Evolutionary conservation across 2,329 filamentous ascomycete genomes (phyloP).

Genomic region (Thelonectria discophora): DNA sequence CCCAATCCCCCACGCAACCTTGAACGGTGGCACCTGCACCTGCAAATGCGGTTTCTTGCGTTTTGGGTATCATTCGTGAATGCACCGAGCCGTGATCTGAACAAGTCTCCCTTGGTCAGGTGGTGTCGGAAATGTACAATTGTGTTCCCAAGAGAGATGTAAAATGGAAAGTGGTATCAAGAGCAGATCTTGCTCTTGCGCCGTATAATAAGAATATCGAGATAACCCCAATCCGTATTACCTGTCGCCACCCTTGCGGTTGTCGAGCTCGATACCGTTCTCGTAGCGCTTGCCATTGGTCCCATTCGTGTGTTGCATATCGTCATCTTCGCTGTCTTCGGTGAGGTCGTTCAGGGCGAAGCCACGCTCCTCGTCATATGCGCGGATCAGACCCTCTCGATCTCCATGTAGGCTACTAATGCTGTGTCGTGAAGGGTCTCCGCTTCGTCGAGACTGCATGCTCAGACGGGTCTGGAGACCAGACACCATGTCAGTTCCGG

Average conservation of each 20-base stretch:
- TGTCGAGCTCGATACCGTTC: slow-evolving; percentile 60
- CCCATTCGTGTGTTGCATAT: slow-evolving; percentile 53
- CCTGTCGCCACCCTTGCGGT: slow-evolving; percentile 53
- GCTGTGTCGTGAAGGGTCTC: slow-evolving; percentile 70
- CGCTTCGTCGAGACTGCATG: slow-evolving; percentile 88
- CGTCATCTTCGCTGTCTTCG: slow-evolving; percentile 78
- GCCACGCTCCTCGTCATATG: slow-evolving; percentile 83
- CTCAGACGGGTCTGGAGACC: slow-evolving; percentile 89
- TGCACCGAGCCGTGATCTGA: slow-evolving; percentile 34
- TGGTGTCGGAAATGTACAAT: slow-evolving; percentile 43
- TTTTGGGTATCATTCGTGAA: slow-evolving; percentile 35
- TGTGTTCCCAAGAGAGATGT: slow-evolving; percentile 34
- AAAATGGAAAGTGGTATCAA: slow-evolving; percentile 27
- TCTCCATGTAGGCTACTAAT: slow-evolving; percentile 73
- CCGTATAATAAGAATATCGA: slow-evolving; percentile 16
- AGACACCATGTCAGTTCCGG: slow-evolving; percentile 90
- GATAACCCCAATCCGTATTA: slow-evolving; percentile 39
- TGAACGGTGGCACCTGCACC: slow-evolving; percentile 37
- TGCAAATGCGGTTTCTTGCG: slow-evolving; percentile 28
- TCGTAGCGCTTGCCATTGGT: slow-evolving; percentile 53
- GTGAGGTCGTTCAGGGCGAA: slow-evolving; percentile 83
- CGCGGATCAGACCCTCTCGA: slow-evolving; percentile 83
- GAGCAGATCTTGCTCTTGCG: slow-evolving; percentile 21
- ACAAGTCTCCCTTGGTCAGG: slow-evolving; percentile 35
- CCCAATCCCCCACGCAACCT: slow-evolving; percentile 31